A percentile compares a stretch with the other conserved stretches of the same genome.
These are phyloP conservation scores for Boletellus ananiceps DNA, from an alignment of 768 basidiomycete species.

Conservation along the genomic window DNA sequence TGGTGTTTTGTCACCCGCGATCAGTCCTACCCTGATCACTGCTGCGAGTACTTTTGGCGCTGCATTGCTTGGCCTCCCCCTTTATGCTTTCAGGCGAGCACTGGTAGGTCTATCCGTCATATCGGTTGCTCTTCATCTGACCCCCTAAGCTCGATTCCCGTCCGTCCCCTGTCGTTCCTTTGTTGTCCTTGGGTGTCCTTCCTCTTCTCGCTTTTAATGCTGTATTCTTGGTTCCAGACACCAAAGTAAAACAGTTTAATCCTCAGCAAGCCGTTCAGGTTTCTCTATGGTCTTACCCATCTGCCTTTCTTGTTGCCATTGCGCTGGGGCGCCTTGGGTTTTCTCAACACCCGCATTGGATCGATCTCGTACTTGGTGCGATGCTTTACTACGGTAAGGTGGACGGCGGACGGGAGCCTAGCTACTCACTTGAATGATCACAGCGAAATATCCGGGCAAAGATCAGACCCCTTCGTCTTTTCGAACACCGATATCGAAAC, in stretches of 20 bases:
- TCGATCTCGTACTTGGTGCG: slow-evolving; percentile 53
- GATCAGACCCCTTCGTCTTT: slow-evolving; percentile 39
- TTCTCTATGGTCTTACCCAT: slow-evolving; percentile 56
- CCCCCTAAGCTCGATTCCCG: slow-evolving; percentile 45
- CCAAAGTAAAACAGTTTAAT: slow-evolving; percentile 43
- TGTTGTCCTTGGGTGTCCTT: slow-evolving; percentile 52
- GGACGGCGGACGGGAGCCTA: background rate
- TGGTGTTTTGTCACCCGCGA: slow-evolving; percentile 50
- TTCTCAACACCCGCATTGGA: slow-evolving; percentile 53
- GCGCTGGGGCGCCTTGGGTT: slow-evolving; percentile 61
- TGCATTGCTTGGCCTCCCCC: slow-evolving; percentile 55
- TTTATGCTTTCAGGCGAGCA: slow-evolving; percentile 57
- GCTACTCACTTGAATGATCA: slow-evolving; percentile 6
- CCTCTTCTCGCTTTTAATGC: slow-evolving; percentile 60
- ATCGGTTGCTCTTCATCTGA: slow-evolving; percentile 5
- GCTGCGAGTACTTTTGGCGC: slow-evolving; percentile 60
- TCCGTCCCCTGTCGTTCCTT: slow-evolving; percentile 48
- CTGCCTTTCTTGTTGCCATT: slow-evolving; percentile 43
- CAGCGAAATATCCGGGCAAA: slow-evolving; percentile 52
- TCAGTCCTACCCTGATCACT: slow-evolving; percentile 53
- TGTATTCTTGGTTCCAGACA: slow-evolving; percentile 56
- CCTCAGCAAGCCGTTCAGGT: slow-evolving; percentile 50
- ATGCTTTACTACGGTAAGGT: slow-evolving; percentile 63
- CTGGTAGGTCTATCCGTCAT: slow-evolving; percentile 41
- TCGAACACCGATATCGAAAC: slow-evolving; percentile 49